A percentile compares a stretch with the other conserved stretches of the same genome.
Conservation (phyloP, 2,329 filamentous ascomycete genomes). For the Capronia coronata region DNA sequence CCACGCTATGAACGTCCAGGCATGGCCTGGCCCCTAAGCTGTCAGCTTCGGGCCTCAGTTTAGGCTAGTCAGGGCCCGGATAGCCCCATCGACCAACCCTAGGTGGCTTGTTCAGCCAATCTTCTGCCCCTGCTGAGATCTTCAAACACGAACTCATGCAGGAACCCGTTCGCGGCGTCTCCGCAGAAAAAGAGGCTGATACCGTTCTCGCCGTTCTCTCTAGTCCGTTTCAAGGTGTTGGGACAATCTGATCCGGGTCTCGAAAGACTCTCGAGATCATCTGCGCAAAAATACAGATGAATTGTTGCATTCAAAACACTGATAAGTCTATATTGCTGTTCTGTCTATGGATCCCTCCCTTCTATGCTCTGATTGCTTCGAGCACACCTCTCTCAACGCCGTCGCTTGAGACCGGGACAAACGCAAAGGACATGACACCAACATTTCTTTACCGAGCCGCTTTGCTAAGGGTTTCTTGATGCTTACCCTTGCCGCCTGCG, state of each 20-base stretch:
- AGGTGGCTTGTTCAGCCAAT: neutral
- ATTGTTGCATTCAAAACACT: too few species aligned
- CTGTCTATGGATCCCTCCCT: too few species aligned
- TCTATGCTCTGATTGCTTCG: too few species aligned
- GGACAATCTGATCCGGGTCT: too few species aligned
- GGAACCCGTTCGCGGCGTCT: conserved; percentile 13
- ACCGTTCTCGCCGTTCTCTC: too few species aligned
- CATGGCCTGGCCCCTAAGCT: neutral
- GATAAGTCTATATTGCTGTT: too few species aligned
- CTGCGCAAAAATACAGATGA: too few species aligned
- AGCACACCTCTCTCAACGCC: neutral
- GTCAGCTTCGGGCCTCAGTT: neutral
- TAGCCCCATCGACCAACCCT: neutral
- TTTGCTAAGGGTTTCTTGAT: neutral
- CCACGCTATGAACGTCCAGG: neutral
- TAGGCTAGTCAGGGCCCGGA: neutral
- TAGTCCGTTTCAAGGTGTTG: too few species aligned
- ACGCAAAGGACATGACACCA: neutral
- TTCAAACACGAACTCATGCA: conserved; percentile 14
- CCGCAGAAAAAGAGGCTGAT: neutral
- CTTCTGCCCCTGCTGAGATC: neutral
- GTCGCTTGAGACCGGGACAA: neutral
- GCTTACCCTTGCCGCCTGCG: conserved; percentile 12
- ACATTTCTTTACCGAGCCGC: neutral
- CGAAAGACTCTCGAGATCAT: too few species aligned